phyloP scores from a whole-genome alignment of 495 filamentous ascomycete genomes.

The Hypomontagnella submonticulosa region DNA sequence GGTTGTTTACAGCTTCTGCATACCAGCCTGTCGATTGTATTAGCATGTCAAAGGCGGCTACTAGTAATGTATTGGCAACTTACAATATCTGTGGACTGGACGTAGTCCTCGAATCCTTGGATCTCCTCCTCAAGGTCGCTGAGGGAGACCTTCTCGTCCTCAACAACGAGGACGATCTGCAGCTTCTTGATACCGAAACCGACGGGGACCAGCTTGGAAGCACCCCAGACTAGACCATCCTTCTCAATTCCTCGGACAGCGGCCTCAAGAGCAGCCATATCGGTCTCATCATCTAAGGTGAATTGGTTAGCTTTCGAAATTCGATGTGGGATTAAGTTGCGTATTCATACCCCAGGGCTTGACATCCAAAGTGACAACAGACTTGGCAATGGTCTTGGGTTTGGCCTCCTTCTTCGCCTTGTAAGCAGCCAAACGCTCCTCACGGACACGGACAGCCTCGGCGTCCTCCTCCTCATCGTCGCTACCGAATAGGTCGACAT shows the following conservation, averaged over 20 bases:
- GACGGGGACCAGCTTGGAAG: constrained; percentile 86
- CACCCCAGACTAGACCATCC: constrained; percentile 97
- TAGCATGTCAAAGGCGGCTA: background rate
- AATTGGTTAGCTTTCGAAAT: constrained; percentile 37
- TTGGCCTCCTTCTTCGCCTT: constrained; percentile 96
- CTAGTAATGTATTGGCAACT: constrained; percentile 45
- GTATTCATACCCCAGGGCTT: constrained; percentile 94
- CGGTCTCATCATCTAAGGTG: constrained; percentile 83
- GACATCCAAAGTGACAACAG: constrained; percentile 92
- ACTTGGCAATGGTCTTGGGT: constrained; percentile 92
- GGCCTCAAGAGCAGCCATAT: constrained; percentile 82
- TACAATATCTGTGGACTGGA: constrained; percentile 94
- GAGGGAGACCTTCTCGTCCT: constrained; percentile 94
- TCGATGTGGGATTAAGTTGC: background rate
- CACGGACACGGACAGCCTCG: constrained; percentile 81
- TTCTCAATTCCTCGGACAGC: constrained; percentile 87
- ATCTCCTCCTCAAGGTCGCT: constrained; percentile 90
- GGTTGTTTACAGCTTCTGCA: constrained; percentile 85
- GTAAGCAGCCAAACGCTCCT: constrained; percentile 91
- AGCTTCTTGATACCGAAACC: constrained; percentile 99
- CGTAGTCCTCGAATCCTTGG: constrained; percentile 86
- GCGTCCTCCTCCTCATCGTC: constrained; percentile 94
- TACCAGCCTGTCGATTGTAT: constrained; percentile 67
- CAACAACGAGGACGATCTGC: constrained; percentile 96
- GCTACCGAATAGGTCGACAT: constrained; percentile 88